phyloP scores from a whole-genome alignment of 2,329 filamentous ascomycete genomes.

The Hymenoscyphus repandus region DNA sequence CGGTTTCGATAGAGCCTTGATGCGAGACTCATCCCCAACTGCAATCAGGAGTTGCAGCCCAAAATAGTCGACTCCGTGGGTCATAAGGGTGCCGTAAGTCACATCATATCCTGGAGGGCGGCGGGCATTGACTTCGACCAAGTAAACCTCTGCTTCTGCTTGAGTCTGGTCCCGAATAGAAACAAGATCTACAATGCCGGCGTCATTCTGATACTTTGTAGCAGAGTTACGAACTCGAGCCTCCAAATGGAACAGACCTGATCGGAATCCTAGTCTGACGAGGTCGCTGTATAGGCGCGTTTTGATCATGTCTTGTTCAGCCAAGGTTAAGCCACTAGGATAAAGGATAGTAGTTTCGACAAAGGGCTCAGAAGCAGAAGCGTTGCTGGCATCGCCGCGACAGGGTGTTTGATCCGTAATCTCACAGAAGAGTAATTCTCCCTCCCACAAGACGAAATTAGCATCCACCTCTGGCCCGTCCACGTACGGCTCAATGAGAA shows the following conservation, averaged over 20 bases:
- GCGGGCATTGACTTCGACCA: neutral
- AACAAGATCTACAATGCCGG: neutral
- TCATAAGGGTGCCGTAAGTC: neutral
- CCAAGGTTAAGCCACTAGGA: neutral
- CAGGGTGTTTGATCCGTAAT: neutral
- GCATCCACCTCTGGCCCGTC: neutral
- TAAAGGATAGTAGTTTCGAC: neutral
- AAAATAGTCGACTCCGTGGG: neutral
- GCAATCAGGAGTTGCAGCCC: neutral
- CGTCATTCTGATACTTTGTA: neutral
- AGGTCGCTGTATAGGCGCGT: neutral
- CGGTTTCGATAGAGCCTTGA: neutral
- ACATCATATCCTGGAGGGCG: neutral
- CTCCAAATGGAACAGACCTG: neutral
- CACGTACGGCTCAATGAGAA: neutral
- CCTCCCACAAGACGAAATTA: neutral
- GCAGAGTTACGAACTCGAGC: neutral
- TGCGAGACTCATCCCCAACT: neutral
- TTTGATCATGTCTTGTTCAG: neutral
- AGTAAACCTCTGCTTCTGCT: neutral
- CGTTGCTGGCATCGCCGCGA: neutral
- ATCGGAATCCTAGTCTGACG: neutral
- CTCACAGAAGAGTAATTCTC: neutral
- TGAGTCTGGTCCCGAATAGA: neutral
- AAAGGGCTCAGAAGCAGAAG: neutral